phyloP scores from a whole-genome alignment of 108 stramenopile species.

The Pseudonitzschia delicatissima region DNA sequence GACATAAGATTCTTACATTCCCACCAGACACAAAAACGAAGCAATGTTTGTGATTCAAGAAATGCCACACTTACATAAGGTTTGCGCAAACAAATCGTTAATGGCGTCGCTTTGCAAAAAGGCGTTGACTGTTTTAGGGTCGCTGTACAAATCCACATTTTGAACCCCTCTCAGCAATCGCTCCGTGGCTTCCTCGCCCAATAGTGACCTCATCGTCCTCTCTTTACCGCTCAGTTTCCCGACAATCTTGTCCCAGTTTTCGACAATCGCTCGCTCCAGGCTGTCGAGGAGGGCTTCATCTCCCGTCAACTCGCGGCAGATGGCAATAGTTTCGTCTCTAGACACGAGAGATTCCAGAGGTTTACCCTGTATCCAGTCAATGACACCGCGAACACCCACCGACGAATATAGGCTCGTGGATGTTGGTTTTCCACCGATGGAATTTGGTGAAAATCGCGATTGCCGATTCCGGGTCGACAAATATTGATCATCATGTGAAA shows the following conservation, averaged over 20 bases:
- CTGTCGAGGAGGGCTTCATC: constrained; percentile 39
- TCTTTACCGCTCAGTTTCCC: constrained; percentile 26
- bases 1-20: too few species aligned
- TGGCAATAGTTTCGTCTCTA: constrained; percentile 42
- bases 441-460: neutral
- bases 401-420: neutral
- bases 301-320: constrained; percentile 44
- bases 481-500: too few species aligned
- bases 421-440: neutral
- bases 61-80: constrained; percentile 37
- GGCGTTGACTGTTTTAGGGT: constrained; percentile 50
- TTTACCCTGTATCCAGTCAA: constrained; percentile 27
- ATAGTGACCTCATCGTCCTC: constrained; percentile 38
- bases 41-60: neutral
- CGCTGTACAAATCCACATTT: constrained; percentile 35
- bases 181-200: constrained; percentile 53
- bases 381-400: neutral
- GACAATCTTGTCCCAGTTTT: constrained; percentile 53
- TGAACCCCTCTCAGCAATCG: constrained; percentile 35
- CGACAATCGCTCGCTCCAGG: constrained; percentile 33
- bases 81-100: constrained; percentile 50
- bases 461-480: too few species aligned
- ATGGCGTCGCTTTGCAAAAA: constrained; percentile 62
- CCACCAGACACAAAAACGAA: neutral
- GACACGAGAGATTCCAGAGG: constrained; percentile 44